Base-by-base conservation (phyloP, 2,329 filamentous ascomycete species). In the Sclerotinia minor region DNA sequence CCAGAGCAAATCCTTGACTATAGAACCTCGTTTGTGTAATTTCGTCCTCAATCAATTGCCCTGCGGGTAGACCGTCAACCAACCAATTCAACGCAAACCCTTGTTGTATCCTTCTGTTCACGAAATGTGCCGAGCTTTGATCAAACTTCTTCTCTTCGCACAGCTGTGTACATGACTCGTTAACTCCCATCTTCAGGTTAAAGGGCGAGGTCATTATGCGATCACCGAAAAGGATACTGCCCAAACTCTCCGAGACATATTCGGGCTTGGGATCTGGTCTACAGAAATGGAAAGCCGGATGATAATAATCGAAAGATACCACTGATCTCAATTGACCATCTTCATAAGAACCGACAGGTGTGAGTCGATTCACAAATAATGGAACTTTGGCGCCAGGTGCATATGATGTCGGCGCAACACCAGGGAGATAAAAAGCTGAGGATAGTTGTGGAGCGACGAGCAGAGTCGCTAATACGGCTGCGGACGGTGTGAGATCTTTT, bases 201-300 rank as follows among this genome's bases (percentile, higher is more conserved):
- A 96, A 97, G 0, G 94, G 92, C 47, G 94, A 98, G n/a, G 92
- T 96, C 81, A 92, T 92, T 81, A 99, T 99, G 67, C 95, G 88
- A 80, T 99, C 95, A 73, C 95, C 95, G 75, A 99, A 99, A 64
- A 99, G 81, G 77, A 99, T 99, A 83, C 94, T 97, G 32, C 95
- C 95, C 71, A 99, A 80, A 72, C 92, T 95, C 81, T 97, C 95
- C 52, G 92, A 89, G 29, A 96, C 87, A 81, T 91, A 86, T 77
- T 94, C 79, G 11, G 93, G 89, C 2, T 92, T 92, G 69, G 84
- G 88, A 67, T 90, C 81, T 2, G 94, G 95, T 73, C 85, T 81
- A 80, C 95, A 99, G 82, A 97, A 97, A 76, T 91, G 88, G 80
- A 99, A 96, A 4, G 85, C 85, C 7, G 89, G 86, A 75, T 95